These are phyloP conservation scores for Venustampulla echinocandica DNA, from an alignment of 495 filamentous ascomycete genomes.

Conservation along the genomic window DNA sequence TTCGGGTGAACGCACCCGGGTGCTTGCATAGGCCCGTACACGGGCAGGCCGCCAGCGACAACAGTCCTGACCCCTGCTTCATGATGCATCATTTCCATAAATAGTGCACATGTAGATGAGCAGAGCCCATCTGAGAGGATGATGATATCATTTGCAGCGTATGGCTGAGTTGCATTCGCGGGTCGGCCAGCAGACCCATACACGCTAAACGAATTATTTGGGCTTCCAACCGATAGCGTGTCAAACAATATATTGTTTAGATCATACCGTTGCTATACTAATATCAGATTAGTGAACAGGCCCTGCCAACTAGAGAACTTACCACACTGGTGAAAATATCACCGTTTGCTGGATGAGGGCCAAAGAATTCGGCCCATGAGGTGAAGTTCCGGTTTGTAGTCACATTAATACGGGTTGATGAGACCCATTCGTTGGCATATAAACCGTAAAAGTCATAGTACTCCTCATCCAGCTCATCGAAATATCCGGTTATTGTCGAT, in stretches of 20 bases:
- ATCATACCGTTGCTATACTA: slow-evolving; percentile 33
- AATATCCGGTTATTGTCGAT: slow-evolving; percentile 30
- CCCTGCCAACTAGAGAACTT: background rate
- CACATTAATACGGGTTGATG: slow-evolving; percentile 34
- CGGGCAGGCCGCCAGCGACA: slow-evolving; percentile 39
- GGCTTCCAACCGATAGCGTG: slow-evolving; percentile 10
- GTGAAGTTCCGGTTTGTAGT: slow-evolving; percentile 36
- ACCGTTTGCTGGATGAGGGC: slow-evolving; percentile 33
- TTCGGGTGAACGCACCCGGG: slow-evolving; percentile 13
- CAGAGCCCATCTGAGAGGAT: slow-evolving; percentile 43
- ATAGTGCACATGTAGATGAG: slow-evolving; percentile 41
- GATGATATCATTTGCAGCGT: slow-evolving; percentile 42
- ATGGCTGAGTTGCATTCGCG: slow-evolving; percentile 28
- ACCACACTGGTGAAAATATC: slow-evolving; percentile 38
- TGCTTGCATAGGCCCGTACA: slow-evolving; percentile 35
- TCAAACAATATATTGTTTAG: slow-evolving; percentile 39
- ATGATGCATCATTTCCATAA: slow-evolving; percentile 45
- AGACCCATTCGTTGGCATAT: slow-evolving; percentile 33
- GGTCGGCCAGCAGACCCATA: slow-evolving; percentile 33
- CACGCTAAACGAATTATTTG: slow-evolving; percentile 19
- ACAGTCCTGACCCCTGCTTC: slow-evolving; percentile 41
- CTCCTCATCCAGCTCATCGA: slow-evolving; percentile 14
- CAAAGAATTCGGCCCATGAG: slow-evolving; percentile 47
- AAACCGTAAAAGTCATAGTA: slow-evolving; percentile 21
- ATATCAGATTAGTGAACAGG: background rate